Percentiles rank a stretch among this genome's conserved stretches.
phyloP scores from a whole-genome alignment of 169 alveolate genomes.

The Amoebophrya sp. region DNA sequence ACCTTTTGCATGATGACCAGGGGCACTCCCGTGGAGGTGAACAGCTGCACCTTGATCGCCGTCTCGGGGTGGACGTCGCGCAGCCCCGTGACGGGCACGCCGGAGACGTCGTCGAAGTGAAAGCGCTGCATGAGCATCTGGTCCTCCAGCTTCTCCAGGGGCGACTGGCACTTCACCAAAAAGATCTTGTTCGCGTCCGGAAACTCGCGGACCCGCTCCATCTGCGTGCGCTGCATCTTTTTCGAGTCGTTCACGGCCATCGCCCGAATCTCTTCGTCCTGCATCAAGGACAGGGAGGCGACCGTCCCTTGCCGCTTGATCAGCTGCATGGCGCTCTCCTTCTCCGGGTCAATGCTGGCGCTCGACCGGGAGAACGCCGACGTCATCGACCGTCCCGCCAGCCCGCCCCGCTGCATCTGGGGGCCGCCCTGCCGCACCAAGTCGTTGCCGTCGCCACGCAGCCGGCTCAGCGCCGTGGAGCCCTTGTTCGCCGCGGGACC shows the following conservation, averaged over 20 bases:
- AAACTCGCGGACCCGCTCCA: neutral
- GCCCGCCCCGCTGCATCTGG: too few species aligned
- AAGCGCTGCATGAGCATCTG: neutral
- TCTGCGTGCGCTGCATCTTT: neutral
- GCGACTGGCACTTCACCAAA: neutral
- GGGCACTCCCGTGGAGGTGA: neutral
- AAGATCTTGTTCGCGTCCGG: neutral
- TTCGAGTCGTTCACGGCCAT: neutral
- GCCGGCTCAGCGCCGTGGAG: too few species aligned
- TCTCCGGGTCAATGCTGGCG: too few species aligned
- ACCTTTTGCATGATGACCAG: conserved; percentile 13
- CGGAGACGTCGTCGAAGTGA: neutral
- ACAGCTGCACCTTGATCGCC: neutral
- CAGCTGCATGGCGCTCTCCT: too few species aligned
- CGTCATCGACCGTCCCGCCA: too few species aligned
- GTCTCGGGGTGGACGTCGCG: neutral
- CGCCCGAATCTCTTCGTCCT: neutral
- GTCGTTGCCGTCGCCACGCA: too few species aligned
- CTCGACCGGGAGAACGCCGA: too few species aligned
- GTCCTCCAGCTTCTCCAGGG: neutral
- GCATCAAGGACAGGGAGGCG: neutral
- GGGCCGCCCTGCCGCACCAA: too few species aligned
- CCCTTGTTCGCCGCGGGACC: too few species aligned
- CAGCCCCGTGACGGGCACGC: neutral
- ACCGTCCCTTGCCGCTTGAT: neutral